Evolutionary conservation across 768 basidiomycete species (phyloP).

Genomic region (Naematelia encephala): DNA sequence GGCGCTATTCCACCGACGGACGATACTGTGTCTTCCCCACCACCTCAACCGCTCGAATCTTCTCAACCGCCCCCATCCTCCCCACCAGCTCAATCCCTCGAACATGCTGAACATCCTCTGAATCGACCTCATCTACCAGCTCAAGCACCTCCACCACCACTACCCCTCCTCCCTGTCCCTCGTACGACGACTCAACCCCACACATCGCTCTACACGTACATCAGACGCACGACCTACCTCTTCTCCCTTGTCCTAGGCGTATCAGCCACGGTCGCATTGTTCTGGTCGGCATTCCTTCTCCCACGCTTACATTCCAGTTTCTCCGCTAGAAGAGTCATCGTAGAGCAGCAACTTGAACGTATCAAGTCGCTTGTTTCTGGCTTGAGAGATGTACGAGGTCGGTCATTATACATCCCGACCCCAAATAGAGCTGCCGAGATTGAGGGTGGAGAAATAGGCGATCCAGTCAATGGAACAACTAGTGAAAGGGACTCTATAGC

Average conservation of each 20-base stretch:
- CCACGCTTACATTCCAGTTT: slow-evolving; percentile 47
- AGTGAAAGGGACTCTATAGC: slow-evolving; percentile 12
- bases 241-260: slow-evolving; percentile 34
- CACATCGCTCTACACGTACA: neutral
- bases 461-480: no score
- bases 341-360: slow-evolving; percentile 34
- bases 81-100: neutral
- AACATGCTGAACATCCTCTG: no score
- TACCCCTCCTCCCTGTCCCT: no score
- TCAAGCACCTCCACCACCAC: neutral
- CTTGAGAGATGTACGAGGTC: slow-evolving; percentile 27
- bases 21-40: neutral
- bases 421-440: no score
- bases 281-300: slow-evolving; percentile 41
- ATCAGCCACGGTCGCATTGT: slow-evolving; percentile 22
- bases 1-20: slow-evolving; percentile 22
- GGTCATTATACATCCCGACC: no score
- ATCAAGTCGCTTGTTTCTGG: slow-evolving; percentile 9
- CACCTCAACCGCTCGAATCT: neutral
- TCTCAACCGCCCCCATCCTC: neutral
- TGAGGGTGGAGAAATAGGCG: no score
- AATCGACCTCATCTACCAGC: slow-evolving; percentile 4
- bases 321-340: slow-evolving; percentile 43
- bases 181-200: neutral
- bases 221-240: neutral